These are phyloP conservation scores for Boletales sp. DNA, from an alignment of 768 basidiomycete species.

Conservation along the genomic window DNA sequence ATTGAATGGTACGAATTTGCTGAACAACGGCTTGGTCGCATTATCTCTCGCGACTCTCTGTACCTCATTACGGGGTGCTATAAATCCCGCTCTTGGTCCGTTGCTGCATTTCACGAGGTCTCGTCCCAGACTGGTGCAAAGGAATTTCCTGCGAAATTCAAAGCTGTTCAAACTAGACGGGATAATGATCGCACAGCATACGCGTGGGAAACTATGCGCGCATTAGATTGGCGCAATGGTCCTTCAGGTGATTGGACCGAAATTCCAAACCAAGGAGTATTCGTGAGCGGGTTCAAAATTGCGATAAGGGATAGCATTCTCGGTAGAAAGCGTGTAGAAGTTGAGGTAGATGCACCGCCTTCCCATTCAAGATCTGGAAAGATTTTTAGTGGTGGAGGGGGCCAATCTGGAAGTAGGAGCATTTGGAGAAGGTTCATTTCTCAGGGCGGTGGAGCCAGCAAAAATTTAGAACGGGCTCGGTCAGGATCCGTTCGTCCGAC, in stretches of 20 bases:
- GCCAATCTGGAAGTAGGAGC: too few relatives aligned
- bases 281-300: slow-evolving; percentile 21
- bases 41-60: slow-evolving; percentile 21
- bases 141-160: slow-evolving; percentile 7
- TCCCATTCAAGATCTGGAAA: too few relatives aligned
- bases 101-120: slow-evolving; percentile 18
- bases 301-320: background rate
- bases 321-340: too few relatives aligned
- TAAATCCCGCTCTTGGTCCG: slow-evolving; percentile 23
- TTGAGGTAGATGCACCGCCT: too few relatives aligned
- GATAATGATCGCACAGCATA: slow-evolving; percentile 2
- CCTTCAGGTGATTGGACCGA: background rate
- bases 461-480: too few relatives aligned
- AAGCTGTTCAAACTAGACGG: background rate
- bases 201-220: slow-evolving; percentile 5
- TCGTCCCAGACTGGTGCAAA: background rate
- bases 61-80: slow-evolving; percentile 24
- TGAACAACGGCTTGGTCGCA: slow-evolving; percentile 11
- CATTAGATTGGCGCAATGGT: slow-evolving; percentile 4
- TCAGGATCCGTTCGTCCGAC: too few relatives aligned
- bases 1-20: slow-evolving; percentile 27
- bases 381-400: too few relatives aligned
- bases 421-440: too few relatives aligned
- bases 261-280: slow-evolving; percentile 19
- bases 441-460: too few relatives aligned